Evolutionary conservation across 768 basidiomycete genomes (phyloP), one percentile per base, ranked within the genome.

Genomic region (Thelephora ganbajun): DNA sequence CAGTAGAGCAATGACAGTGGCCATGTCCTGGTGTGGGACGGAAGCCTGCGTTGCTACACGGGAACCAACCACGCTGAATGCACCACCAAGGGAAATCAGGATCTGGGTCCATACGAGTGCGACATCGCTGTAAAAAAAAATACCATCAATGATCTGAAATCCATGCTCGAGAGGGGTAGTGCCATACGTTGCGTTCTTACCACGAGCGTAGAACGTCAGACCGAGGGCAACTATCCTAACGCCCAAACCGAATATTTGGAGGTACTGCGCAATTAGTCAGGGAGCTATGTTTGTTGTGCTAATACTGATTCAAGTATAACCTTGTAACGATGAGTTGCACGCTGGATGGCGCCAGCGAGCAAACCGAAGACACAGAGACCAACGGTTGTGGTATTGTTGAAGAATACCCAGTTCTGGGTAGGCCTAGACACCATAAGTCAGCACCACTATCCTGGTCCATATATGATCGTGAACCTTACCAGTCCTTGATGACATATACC

Each of bases 71-170:
- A 67, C 66, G 34, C 71, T 71, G 60, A 76, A 64, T 43, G 72
- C 72, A 22, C 74, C 76, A 16, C 74, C 76, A 11, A 69, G 51
- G 37, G 71, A 73, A 54, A 73, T 70, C 34, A 76, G 59, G 46
- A 74, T 54, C 57, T 75, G 74, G 12, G 66, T 67, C 53, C 66
- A 57, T 46, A 76, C 70, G 46, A 76, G 62, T 47, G 66, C 61
- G 30, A 54, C 60, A 44, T 54, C 52, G 20, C 39, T 43, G 13
- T 18, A 36, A 3, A 41, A 33, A 9, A 41, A 33, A 9, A 30
- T 30, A 3, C 26, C 5, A 9, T 30, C 26, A 30, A 30, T 9
- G 9, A 30, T 9, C 26, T 30, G 3, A 30, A 30, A 30, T n/a
- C n/a, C n/a, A n/a, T 9, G 9, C 9, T 30, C 26, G 26, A 30